phyloP scores from a whole-genome alignment of 805 yeast species.

The Candida sanyiensis region DNA sequence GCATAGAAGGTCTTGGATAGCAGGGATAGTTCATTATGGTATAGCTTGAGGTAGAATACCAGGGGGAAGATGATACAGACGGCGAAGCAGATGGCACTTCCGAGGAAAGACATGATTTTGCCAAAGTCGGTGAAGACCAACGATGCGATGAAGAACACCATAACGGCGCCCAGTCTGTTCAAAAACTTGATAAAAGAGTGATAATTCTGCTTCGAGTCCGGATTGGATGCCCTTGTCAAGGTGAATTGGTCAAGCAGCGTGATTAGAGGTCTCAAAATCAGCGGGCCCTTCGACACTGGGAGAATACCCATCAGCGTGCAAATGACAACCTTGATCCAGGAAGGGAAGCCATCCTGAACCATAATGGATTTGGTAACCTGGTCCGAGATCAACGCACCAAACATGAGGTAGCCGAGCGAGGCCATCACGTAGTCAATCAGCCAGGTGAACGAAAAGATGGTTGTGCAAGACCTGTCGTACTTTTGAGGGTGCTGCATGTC shows the following conservation, averaged over 20 bases:
- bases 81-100: constrained; percentile 66
- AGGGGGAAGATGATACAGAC: constrained; percentile 70
- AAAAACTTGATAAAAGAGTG: constrained; percentile 4
- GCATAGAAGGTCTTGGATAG: constrained; percentile 20
- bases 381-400: constrained; percentile 61
- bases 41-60: constrained; percentile 52
- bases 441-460: constrained; percentile 55
- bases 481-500: constrained; percentile 72
- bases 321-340: constrained; percentile 43
- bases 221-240: background rate
- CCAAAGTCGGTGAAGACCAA: constrained; percentile 66
- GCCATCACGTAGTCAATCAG: constrained; percentile 58
- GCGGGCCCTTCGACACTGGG: constrained; percentile 74
- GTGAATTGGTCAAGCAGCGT: constrained; percentile 47
- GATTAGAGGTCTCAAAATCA: constrained; percentile 66
- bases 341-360: constrained; percentile 60
- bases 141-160: constrained; percentile 44
- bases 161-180: constrained; percentile 18
- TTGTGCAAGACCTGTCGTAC: constrained; percentile 44
- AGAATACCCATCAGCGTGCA: constrained; percentile 52
- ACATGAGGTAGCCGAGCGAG: constrained; percentile 69
- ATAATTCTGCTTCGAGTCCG: background rate
- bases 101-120: constrained; percentile 64
- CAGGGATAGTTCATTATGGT: constrained; percentile 30
- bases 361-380: constrained; percentile 75